phyloP scores from a whole-genome alignment of 257 asterid species.

The Solanum peruvianum region DNA sequence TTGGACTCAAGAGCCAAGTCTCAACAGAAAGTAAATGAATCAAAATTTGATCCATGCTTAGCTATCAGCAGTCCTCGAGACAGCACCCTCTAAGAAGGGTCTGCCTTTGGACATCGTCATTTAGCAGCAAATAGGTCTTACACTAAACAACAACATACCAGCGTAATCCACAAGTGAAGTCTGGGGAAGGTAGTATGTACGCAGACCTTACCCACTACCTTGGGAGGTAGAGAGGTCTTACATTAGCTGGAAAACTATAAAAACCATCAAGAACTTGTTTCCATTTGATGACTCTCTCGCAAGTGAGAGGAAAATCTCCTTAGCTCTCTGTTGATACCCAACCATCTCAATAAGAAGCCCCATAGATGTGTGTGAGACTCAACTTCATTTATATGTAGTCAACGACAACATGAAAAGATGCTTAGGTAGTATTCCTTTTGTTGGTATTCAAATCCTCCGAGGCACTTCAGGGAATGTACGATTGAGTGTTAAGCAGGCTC shows the following conservation, averaged over 20 bases:
- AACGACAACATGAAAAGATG: background rate
- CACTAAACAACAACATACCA: background rate
- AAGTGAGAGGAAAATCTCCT: background rate
- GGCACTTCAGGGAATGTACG: background rate
- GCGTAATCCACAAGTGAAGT: background rate
- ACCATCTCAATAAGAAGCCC: background rate
- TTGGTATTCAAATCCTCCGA: background rate
- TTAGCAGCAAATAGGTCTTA: background rate
- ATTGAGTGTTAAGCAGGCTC: background rate
- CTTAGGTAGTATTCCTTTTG: background rate
- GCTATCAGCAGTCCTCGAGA: background rate
- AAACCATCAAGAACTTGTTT: background rate
- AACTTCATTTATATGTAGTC: background rate
- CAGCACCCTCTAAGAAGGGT: background rate
- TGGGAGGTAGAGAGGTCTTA: background rate
- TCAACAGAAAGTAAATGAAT: background rate
- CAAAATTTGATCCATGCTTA: background rate
- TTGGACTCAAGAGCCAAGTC: background rate
- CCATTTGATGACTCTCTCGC: background rate
- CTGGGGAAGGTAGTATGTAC: rapidly evolving
- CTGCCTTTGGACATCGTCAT: background rate
- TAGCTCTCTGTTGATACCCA: background rate
- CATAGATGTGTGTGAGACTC: background rate
- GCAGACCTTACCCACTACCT: background rate
- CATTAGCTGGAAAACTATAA: background rate